Conservation (phyloP, 331 rosid genomes). For the Phaseolus coccineus region DNA sequence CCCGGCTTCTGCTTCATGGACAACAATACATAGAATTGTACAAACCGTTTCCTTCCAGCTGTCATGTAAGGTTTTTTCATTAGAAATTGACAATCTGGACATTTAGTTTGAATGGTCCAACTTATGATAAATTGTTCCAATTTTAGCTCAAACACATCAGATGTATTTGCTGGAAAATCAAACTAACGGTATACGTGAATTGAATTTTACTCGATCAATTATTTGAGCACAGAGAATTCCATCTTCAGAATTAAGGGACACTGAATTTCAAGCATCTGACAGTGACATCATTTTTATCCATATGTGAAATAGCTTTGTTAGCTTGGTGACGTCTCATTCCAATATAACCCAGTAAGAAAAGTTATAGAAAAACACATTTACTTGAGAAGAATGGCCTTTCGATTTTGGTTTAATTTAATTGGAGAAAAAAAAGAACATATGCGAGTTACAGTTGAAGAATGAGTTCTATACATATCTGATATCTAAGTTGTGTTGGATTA, state of each 20-base stretch:
- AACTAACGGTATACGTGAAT: slow-evolving; percentile 14
- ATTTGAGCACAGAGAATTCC: neutral
- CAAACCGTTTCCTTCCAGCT: slow-evolving; percentile 82
- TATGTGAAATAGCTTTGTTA: slow-evolving; percentile 8
- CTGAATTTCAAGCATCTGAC: slow-evolving; percentile 21
- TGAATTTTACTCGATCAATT: slow-evolving; percentile 16
- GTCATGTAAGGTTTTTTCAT: slow-evolving; percentile 65
- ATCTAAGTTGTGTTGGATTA: neutral
- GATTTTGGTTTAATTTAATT: slow-evolving; percentile 29
- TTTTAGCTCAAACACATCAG: slow-evolving; percentile 22
- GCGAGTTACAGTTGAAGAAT: slow-evolving; percentile 7
- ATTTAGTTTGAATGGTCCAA: slow-evolving; percentile 27
- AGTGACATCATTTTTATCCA: neutral
- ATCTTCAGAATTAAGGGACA: slow-evolving; percentile 22
- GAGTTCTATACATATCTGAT: slow-evolving; percentile 1
- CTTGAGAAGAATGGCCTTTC: slow-evolving; percentile 34
- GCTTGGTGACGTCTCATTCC: slow-evolving; percentile 1
- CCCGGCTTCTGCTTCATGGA: slow-evolving; percentile 90
- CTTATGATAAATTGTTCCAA: slow-evolving; percentile 27
- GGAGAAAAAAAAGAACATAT: slow-evolving; percentile 5
- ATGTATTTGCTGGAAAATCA: slow-evolving; percentile 6
- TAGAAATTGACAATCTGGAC: slow-evolving; percentile 36
- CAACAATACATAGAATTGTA: slow-evolving; percentile 91
- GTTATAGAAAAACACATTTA: neutral
- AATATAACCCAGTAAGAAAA: neutral